A percentile compares a stretch with the other conserved stretches of the same genome.
phyloP scores from a whole-genome alignment of 129 eudicot genomes.

The Dittrichia graveolens region DNA sequence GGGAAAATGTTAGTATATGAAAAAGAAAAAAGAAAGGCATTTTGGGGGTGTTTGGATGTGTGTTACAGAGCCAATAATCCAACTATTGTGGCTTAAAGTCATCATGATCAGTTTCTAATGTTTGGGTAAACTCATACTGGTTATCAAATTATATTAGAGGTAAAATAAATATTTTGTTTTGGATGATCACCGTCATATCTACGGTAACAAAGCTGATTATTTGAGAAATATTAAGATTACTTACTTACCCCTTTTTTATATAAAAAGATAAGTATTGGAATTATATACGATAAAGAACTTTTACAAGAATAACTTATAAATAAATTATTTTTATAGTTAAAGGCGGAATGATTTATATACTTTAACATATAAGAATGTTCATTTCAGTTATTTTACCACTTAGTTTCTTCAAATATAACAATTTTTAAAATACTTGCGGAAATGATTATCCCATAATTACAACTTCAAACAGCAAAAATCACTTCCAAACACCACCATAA shows the following conservation, averaged over 20 bases:
- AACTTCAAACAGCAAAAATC: too few species aligned
- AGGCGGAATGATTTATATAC: too few species aligned
- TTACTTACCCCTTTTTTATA: background rate
- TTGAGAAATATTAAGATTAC: background rate
- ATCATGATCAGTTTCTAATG: background rate
- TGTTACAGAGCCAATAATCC: too few species aligned
- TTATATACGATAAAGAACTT: background rate
- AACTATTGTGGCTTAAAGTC: too few species aligned
- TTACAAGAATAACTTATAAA: background rate
- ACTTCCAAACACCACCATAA: background rate
- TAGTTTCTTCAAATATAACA: background rate
- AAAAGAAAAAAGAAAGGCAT: background rate
- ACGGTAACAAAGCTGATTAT: background rate
- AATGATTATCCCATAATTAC: background rate
- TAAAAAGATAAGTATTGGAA: background rate
- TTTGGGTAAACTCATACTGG: background rate
- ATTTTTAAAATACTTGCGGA: background rate
- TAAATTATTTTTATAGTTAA: background rate
- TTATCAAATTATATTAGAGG: background rate
- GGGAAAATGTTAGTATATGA: slow-evolving; percentile 15
- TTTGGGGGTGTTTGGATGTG: background rate
- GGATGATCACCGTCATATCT: too few species aligned
- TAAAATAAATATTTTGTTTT: background rate
- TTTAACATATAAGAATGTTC: background rate
- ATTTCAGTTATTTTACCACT: background rate